Conservation (phyloP, 441 rosid species). For the Euphorbia celastroides region DNA sequence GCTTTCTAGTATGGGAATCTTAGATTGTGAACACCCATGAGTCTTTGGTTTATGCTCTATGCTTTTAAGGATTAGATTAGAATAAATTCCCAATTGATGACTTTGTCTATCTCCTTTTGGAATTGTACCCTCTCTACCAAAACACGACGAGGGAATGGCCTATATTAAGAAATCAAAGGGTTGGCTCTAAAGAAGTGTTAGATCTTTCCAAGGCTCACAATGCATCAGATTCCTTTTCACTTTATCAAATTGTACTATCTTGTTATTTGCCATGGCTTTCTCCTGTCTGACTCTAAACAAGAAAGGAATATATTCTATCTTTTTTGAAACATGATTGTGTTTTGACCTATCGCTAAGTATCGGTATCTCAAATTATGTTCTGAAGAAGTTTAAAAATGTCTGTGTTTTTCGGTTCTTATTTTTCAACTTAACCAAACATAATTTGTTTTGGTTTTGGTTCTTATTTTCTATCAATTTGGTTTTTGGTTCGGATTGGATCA, state of each 20-base stretch:
- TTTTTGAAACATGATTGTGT: too few relatives aligned
- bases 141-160: background rate
- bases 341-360: background rate
- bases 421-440: too few relatives aligned
- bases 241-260: background rate
- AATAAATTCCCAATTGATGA: constrained; percentile 10
- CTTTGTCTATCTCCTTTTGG: background rate
- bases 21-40: constrained; percentile 5
- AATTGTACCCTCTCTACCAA: background rate
- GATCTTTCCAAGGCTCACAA: constrained; percentile 5
- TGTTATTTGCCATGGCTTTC: background rate
- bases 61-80: constrained; percentile 8
- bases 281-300: constrained; percentile 3
- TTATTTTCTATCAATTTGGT: too few relatives aligned
- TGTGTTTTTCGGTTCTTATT: too few relatives aligned
- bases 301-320: background rate
- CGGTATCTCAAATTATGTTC: background rate
- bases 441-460: too few relatives aligned
- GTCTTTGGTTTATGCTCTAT: background rate
- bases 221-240: constrained; percentile 10
- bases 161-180: background rate
- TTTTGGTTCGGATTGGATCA: too few relatives aligned
- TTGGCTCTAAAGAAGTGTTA: background rate
- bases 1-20: constrained; percentile 14
- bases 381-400: background rate